Base-by-base conservation (phyloP, 306 rosid genomes). In the Abrus pulchellus region DNA sequence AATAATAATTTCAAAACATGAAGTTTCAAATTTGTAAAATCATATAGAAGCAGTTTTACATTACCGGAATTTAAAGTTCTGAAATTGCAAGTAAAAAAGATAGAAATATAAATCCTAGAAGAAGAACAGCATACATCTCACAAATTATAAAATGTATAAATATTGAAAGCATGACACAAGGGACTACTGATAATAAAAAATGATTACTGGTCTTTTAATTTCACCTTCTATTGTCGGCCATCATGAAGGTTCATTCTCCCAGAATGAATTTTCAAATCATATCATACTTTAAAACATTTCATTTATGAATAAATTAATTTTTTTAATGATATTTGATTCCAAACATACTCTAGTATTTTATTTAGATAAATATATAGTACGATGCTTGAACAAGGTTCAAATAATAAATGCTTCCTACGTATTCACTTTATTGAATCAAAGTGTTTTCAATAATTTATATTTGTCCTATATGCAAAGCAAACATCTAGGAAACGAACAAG, bases 391-490 rank as follows among this genome's bases (percentile, higher is more conserved):
- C 41, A 4, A 60, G 43, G 36, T 36, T 13, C 3, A 73, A 9
- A 63, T 7, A 40, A 47, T 0, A 36, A 9, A 43, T 63, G 40
- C 36, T 34, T 57, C 63, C 45, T 20, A 20, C 20, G 20, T 20
- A 57, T 30, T 57, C 20, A 33, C 27, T 30, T 20, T 71, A 10
- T 44, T 41, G 27, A 55, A 67, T 56, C 29, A 59, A 59, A 79
- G 5, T 43, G 43, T 7, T 12, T 11, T 29, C n/a, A 55, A 43
- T 66, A 66, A 43, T 77, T 30, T 56, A 68, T 56, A 68, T 28
- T 48, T 45, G 52, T 45, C 53, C 7, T 33, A 68, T 77, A 28
- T 62, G 72, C 50, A 48, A 4, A 48, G 63, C 40, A 67, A 48
- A 52, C 29, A 55, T 44, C 4, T 8, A 14, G 10, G 50, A 32